Percentiles rank a stretch among this genome's conserved stretches.
phyloP scores from a whole-genome alignment of 2,329 filamentous ascomycete genomes.

The Exophiala bonariae region DNA sequence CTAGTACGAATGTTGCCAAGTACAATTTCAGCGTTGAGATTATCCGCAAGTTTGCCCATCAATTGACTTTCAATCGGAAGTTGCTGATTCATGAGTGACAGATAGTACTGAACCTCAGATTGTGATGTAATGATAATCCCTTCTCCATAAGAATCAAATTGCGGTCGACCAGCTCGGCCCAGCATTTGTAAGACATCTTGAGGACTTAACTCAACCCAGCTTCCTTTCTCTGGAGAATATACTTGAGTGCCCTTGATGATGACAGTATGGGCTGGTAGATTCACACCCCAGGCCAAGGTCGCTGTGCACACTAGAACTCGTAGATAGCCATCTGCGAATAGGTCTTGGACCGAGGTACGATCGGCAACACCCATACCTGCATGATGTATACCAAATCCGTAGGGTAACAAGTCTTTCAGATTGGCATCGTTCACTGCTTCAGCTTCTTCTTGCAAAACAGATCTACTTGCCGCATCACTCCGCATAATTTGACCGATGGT shows the following conservation, averaged over 20 bases:
- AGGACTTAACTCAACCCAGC: slow-evolving; percentile 95
- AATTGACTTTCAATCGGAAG: slow-evolving; percentile 96
- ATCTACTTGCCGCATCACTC: slow-evolving; percentile 86
- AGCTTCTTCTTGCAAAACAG: slow-evolving; percentile 82
- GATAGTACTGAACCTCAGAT: slow-evolving; percentile 92
- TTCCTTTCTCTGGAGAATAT: slow-evolving; percentile 97
- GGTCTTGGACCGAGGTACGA: slow-evolving; percentile 89
- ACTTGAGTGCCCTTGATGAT: slow-evolving; percentile 99
- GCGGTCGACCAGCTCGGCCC: slow-evolving; percentile 90
- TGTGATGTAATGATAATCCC: slow-evolving; percentile 98
- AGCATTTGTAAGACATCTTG: slow-evolving; percentile 99
- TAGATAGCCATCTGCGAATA: slow-evolving; percentile 87
- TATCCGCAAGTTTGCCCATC: slow-evolving; percentile 88
- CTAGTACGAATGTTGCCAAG: slow-evolving; percentile 87
- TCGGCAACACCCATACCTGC: slow-evolving; percentile 96
- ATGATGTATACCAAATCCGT: slow-evolving; percentile 97
- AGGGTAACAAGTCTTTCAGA: slow-evolving; percentile 89
- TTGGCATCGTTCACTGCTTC: slow-evolving; percentile 80
- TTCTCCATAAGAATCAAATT: slow-evolving; percentile 96
- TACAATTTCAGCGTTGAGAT: slow-evolving; percentile 93
- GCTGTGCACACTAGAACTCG: slow-evolving; percentile 97
- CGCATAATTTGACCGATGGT: slow-evolving; percentile 95
- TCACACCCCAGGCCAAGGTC: slow-evolving; percentile 98
- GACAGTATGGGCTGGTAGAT: slow-evolving; percentile 94
- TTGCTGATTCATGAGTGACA: slow-evolving; percentile 95